Evolutionary conservation across 2,329 filamentous ascomycete species (phyloP), one percentile per base, ranked within the genome.

Genomic region (Exophiala oligosperma): DNA sequence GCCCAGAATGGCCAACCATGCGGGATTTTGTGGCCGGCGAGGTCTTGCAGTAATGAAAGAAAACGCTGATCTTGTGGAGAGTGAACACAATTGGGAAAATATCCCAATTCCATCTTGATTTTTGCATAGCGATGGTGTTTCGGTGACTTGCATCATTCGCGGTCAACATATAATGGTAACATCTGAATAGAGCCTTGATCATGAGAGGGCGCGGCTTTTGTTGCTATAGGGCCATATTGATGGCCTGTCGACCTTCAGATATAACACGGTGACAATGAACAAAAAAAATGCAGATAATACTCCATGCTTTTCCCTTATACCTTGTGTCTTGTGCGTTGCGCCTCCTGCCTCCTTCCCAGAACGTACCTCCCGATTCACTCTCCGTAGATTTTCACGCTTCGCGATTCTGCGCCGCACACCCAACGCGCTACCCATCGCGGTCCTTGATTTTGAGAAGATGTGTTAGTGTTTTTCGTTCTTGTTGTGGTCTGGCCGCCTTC

Each of bases 81-180:
- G 75, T 2, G 71, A 77, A 53, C 74, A 76, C 57, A 76, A 76
- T n/a, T 79, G 72, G 69, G 76, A 79, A 63, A 69, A 55, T n/a
- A 67, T 79, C 11, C 71, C 72, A 37, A 64, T 76, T n/a, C 75
- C 76, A 24, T 59, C 59, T 28, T 54, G 48, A 54, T 47, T 26
- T 47, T 26, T 49, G 38, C 52, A 62, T 58, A 64, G 61, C 58
- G 61, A 59, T 41, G 61, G 61, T 56, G 64, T 62, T 52, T 14
- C 40, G 40, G 40, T 43, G 40, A 23, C n/a, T 11, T 43, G 40
- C 14, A n/a, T 35, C 4, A 35, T 21, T 43, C 17, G 14, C n/a
- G 40, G 40, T 43, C 40, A 43, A 43, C 40, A 43, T 6, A 6
- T n/a, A 23, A 7, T 4, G 21, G 40, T 17, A 43, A 43, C 40